Percentiles rank a stretch among this genome's conserved stretches.
These are phyloP conservation scores for Cryptosporidium canis DNA, from an alignment of 169 alveolate species.

Conservation along the genomic window DNA sequence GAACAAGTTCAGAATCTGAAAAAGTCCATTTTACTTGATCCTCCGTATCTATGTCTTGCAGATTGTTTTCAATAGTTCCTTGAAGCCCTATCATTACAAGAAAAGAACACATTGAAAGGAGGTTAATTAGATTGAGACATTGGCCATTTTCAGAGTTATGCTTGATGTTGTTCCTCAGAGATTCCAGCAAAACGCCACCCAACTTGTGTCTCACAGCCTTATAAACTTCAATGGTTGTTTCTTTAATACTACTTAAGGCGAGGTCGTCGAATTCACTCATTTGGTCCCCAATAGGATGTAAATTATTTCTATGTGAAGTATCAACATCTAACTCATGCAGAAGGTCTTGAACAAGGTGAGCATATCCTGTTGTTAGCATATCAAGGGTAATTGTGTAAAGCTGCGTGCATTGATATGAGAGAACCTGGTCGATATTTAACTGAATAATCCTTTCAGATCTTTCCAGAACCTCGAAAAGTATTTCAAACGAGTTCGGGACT, in stretches of 20 bases:
- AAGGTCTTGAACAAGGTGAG: constrained; percentile 65
- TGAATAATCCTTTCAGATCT: constrained; percentile 63
- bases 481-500: constrained; percentile 36
- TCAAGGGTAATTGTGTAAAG: constrained; percentile 24
- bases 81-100: constrained; percentile 47
- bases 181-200: constrained; percentile 23
- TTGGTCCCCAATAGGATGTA: background rate
- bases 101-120: constrained; percentile 63
- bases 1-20: constrained; percentile 27
- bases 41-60: background rate
- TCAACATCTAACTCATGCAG: constrained; percentile 19
- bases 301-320: background rate
- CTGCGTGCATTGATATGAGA: constrained; percentile 32
- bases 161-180: constrained; percentile 14
- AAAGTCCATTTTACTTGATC: constrained; percentile 15
- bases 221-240: constrained; percentile 7
- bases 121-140: constrained; percentile 11
- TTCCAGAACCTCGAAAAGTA: constrained; percentile 46
- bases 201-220: constrained; percentile 55
- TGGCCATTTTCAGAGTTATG: background rate
- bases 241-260: background rate
- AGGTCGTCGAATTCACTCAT: background rate
- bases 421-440: background rate
- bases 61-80: constrained; percentile 47
- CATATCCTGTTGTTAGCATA: constrained; percentile 57